Evolutionary conservation across 768 basidiomycete species (phyloP).

Genomic region (Suillus americanus): DNA sequence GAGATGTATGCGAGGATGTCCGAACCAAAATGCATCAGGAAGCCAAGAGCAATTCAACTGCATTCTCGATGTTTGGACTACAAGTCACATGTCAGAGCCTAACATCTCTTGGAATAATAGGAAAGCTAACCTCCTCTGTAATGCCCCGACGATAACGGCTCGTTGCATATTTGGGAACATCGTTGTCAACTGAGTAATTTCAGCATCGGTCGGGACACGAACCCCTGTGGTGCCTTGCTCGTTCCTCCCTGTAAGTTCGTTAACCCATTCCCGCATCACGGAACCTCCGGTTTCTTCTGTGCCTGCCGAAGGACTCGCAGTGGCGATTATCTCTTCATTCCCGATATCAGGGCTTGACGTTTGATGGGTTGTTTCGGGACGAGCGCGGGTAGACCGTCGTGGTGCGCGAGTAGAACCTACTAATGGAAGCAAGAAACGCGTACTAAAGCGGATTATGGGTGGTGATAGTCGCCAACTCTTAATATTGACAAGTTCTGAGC

Average conservation of each 20-base stretch:
- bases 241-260: conserved; percentile 70
- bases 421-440: conserved; percentile 61
- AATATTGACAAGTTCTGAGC: conserved; percentile 76
- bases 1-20: background rate
- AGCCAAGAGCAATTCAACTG: conserved; percentile 75
- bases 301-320: conserved; percentile 43
- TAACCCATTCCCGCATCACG: conserved; percentile 77
- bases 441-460: conserved; percentile 51
- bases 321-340: conserved; percentile 65
- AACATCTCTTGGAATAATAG: conserved; percentile 3
- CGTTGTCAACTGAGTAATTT: conserved; percentile 67
- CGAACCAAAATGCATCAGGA: conserved; percentile 34
- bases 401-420: conserved; percentile 64
- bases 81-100: conserved; percentile 9
- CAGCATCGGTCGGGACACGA: conserved; percentile 70
- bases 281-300: conserved; percentile 38
- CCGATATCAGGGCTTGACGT: conserved; percentile 21
- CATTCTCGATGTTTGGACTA: conserved; percentile 77
- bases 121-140: conserved; percentile 74
- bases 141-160: conserved; percentile 69
- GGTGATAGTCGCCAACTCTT: conserved; percentile 79
- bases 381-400: conserved; percentile 68
- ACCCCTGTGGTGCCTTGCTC: conserved; percentile 56
- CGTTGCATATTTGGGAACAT: conserved; percentile 86
- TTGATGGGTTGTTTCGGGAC: conserved; percentile 53